phyloP scores from a whole-genome alignment of 1,139 yeast species.

The Pichia cactophila region DNA sequence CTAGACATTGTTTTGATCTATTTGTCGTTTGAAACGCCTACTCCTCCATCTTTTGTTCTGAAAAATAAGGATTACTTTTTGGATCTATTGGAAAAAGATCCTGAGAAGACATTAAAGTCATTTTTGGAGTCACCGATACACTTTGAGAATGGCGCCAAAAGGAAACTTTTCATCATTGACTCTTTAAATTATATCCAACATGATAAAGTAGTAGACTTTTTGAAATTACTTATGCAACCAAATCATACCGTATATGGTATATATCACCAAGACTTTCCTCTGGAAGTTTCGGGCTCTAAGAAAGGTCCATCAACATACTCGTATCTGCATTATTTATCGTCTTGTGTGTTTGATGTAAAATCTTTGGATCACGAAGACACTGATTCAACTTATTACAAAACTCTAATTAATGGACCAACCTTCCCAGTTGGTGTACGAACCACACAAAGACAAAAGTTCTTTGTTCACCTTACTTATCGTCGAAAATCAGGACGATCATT shows the following conservation, averaged over 20 bases:
- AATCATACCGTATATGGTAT: conserved; percentile 49
- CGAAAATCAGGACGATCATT: conserved; percentile 81
- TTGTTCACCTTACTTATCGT: conserved; percentile 51
- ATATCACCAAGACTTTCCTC: conserved; percentile 48
- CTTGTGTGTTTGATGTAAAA: conserved; percentile 54
- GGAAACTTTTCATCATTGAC: conserved; percentile 49
- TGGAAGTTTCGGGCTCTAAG: conserved; percentile 11
- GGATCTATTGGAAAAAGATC: conserved; percentile 33
- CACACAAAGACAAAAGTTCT: conserved; percentile 36
- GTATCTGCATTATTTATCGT: conserved; percentile 56
- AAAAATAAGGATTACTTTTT: conserved; percentile 33
- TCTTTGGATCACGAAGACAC: conserved; percentile 39
- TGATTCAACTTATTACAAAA: conserved; percentile 35
- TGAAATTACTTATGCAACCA: conserved; percentile 51
- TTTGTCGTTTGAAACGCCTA: conserved; percentile 54
- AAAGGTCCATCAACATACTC: conserved; percentile 16
- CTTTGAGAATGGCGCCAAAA: neutral
- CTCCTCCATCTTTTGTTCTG: conserved; percentile 40
- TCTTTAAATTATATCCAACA: conserved; percentile 52
- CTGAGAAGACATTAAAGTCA: neutral
- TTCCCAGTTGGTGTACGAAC: conserved; percentile 43
- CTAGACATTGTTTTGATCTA: conserved; percentile 31
- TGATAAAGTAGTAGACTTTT: conserved; percentile 41
- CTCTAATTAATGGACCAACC: conserved; percentile 26
- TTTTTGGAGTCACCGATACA: neutral